Evolutionary conservation across 2,329 filamentous ascomycete species (phyloP), one percentile per base, ranked within the genome.

Genomic region (Nemania sp.): DNA sequence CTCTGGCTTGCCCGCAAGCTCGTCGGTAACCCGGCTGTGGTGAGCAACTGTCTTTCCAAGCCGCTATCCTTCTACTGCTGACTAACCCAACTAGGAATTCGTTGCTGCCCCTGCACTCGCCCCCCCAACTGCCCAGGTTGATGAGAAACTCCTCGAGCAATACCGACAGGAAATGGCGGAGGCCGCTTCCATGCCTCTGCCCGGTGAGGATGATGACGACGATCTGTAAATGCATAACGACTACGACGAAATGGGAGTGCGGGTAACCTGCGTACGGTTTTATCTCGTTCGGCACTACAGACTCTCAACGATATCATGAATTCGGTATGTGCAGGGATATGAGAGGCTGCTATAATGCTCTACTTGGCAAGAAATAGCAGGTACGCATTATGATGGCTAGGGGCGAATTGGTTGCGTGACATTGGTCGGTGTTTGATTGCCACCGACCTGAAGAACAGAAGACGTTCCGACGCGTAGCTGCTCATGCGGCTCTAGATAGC

Each of bases 1-100:
- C 90, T 98, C 73, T 98, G 95, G 95, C 90, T 99, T 73, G 94
- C 93, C 72, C 89, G 95, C 80, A 99, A 99, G 89, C 89, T 99
- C 61, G 93, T 97, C 72, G 95, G 94, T 80, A 98, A 98, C 86
- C 84, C 91, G 74, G 79, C 82, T 75, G 81, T 97, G 78, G 91
- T 95, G 82, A 72, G 89, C 64, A 47, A 4, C 17, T 6, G 35
- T 11, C 50, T 35, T 57, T 42, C 57, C 29, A 58, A 45, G 29
- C 10, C 20, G 10, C 37, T 39, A n/a, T 50, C 25, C 13, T 20
- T 53, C 40, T 21, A 47, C 25, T n/a, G 45, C 73, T 77, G 69
- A 78, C 69, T 57, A 55, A 47, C 20, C 35, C 54, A 21, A 42
- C 10, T 57, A 97, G 92, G 94, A 98, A 79, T 98, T 99, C 76